These are phyloP conservation scores for Cinnamomum chago DNA, from an alignment of 164 flowering plant genomes.

Conservation along the genomic window DNA sequence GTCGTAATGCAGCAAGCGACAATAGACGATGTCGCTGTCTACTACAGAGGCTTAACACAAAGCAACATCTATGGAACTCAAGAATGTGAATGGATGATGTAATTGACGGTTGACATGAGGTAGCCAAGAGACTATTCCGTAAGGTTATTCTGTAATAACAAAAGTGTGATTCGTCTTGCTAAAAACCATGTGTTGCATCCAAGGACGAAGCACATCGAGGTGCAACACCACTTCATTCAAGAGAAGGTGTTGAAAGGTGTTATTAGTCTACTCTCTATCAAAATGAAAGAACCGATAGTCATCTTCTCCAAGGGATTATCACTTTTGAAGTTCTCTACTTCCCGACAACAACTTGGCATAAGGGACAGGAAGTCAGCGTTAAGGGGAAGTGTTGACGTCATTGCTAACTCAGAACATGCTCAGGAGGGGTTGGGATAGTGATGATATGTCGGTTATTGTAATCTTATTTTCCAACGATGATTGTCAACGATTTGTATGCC, in stretches of 20 bases:
- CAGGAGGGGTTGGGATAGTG: no score
- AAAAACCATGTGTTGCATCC: slow-evolving; percentile 1
- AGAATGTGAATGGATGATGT: slow-evolving; percentile 12
- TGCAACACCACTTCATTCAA: neutral
- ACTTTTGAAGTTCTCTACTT: neutral
- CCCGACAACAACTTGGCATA: neutral
- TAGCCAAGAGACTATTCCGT: neutral
- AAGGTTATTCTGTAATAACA: neutral
- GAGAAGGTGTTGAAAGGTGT: neutral
- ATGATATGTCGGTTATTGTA: no score
- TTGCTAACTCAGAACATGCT: neutral
- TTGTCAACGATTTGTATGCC: slow-evolving; percentile 23
- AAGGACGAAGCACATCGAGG: slow-evolving; percentile 18
- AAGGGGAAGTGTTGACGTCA: neutral
- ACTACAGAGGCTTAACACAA: slow-evolving; percentile 7
- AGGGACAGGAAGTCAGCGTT: neutral
- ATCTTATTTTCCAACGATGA: no score
- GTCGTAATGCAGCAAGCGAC: slow-evolving; percentile 14
- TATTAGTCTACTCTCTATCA: neutral
- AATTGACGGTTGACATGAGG: neutral
- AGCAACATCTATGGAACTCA: slow-evolving; percentile 6
- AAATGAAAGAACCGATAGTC: neutral
- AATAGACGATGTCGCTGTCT: slow-evolving; percentile 5
- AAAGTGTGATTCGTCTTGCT: neutral
- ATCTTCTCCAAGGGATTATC: neutral